Evolutionary conservation across 2,329 filamentous ascomycete genomes (phyloP).

Genomic region (Ophiobolus disseminans): DNA sequence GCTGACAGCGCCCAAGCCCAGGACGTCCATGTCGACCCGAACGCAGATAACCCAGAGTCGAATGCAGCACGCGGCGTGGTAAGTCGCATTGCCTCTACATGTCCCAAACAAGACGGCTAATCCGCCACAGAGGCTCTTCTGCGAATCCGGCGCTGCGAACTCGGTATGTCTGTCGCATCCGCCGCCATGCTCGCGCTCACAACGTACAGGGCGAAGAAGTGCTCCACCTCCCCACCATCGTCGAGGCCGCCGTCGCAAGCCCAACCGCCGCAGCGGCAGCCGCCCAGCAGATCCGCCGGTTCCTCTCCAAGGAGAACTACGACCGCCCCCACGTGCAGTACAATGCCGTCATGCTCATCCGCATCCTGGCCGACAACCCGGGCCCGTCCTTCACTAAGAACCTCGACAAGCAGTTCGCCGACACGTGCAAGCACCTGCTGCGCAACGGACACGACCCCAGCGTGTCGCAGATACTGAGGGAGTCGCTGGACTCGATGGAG

Average conservation of each 20-base stretch:
- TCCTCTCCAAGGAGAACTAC: constrained; percentile 74
- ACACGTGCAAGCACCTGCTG: constrained; percentile 76
- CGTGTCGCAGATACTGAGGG: constrained; percentile 84
- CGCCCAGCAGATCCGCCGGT: constrained; percentile 81
- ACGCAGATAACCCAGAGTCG: constrained; percentile 69
- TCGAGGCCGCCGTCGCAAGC: constrained; percentile 93
- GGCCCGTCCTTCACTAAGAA: constrained; percentile 90
- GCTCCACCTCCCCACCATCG: constrained; percentile 88
- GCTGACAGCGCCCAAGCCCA: constrained; percentile 33
- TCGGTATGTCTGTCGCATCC: constrained; percentile 32
- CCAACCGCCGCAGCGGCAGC: constrained; percentile 83
- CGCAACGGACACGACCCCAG: constrained; percentile 73
- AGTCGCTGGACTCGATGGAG: constrained; percentile 83
- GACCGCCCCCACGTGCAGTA: constrained; percentile 78
- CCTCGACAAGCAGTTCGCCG: constrained; percentile 82
- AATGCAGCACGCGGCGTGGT: constrained; percentile 72
- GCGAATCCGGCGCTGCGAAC: constrained; percentile 72
- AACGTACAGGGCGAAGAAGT: constrained; percentile 79
- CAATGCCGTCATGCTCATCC: constrained; percentile 93
- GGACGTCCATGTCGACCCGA: constrained; percentile 33
- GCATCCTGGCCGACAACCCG: constrained; percentile 91
- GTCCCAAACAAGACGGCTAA: constrained; percentile 10
- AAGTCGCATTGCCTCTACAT: constrained; percentile 46
- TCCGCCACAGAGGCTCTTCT: constrained; percentile 73
- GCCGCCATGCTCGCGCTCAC: constrained; percentile 10